Conservation (phyloP, 331 rosid genomes). For the Erythrophleum ivorense region DNA sequence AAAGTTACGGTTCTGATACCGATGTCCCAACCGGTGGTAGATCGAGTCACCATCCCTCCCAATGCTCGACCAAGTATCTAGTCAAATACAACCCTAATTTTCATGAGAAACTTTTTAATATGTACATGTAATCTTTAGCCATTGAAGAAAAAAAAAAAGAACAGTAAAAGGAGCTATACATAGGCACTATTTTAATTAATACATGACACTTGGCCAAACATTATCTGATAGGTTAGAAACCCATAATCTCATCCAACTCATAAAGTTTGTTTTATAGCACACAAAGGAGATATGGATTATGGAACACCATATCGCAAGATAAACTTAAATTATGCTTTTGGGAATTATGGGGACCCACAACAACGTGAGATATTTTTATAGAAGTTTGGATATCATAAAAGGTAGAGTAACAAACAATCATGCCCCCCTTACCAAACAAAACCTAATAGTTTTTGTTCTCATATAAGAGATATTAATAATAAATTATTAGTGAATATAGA, state of each 20-base stretch:
- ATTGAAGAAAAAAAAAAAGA: background rate
- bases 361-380: background rate
- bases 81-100: background rate
- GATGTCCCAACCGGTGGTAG: constrained; percentile 85
- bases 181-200: background rate
- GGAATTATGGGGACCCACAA: constrained; percentile 21
- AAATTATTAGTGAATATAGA: background rate
- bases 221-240: constrained; percentile 5
- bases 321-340: background rate
- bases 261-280: background rate
- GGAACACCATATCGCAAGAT: background rate
- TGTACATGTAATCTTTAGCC: background rate
- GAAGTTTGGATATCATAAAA: background rate
- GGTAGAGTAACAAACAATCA: background rate
- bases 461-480: background rate
- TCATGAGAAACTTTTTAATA: background rate
- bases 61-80: constrained; percentile 80
- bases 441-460: background rate
- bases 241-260: background rate
- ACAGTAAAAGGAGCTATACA: background rate
- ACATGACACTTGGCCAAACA: background rate
- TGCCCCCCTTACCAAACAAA: background rate
- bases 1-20: constrained; percentile 64
- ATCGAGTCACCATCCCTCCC: constrained; percentile 87
- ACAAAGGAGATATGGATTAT: background rate